phyloP scores from a whole-genome alignment of 768 basidiomycete species.

The Termitomyces sp. region DNA sequence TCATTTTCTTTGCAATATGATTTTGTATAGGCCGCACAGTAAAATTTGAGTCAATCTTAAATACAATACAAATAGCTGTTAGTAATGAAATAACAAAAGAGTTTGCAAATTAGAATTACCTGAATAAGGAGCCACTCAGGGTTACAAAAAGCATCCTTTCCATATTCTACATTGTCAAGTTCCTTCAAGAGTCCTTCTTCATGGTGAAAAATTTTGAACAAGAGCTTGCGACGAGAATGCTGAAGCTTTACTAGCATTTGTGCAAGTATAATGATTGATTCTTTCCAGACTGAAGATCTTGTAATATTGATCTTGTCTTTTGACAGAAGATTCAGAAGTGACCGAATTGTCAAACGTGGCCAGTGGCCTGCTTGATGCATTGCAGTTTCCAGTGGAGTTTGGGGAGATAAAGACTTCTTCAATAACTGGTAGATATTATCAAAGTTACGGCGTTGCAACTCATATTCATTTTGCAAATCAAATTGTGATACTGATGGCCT shows the following conservation, averaged over 20 bases:
- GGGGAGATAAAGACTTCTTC: background rate
- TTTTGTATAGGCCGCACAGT: conserved; percentile 36
- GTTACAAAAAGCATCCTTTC: background rate
- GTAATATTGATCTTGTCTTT: background rate
- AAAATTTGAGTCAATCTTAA: conserved; percentile 17
- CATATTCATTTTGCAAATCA: background rate
- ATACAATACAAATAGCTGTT: background rate
- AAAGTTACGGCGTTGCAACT: background rate
- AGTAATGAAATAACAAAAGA: background rate
- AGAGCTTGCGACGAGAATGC: background rate
- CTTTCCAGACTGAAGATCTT: background rate
- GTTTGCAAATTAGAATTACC: background rate
- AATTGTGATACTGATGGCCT: background rate
- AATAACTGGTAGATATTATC: background rate
- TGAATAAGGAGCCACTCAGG: background rate
- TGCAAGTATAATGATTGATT: background rate
- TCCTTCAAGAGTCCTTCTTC: background rate
- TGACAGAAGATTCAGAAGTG: background rate
- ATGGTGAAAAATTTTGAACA: background rate
- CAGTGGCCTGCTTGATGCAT: background rate
- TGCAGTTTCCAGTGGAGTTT: background rate
- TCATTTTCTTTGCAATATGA: conserved; percentile 40
- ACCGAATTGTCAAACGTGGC: background rate
- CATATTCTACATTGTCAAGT: background rate
- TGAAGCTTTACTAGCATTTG: background rate